phyloP scores from a whole-genome alignment of 2,329 filamentous ascomycete species.

The Penicillium verrucosum region DNA sequence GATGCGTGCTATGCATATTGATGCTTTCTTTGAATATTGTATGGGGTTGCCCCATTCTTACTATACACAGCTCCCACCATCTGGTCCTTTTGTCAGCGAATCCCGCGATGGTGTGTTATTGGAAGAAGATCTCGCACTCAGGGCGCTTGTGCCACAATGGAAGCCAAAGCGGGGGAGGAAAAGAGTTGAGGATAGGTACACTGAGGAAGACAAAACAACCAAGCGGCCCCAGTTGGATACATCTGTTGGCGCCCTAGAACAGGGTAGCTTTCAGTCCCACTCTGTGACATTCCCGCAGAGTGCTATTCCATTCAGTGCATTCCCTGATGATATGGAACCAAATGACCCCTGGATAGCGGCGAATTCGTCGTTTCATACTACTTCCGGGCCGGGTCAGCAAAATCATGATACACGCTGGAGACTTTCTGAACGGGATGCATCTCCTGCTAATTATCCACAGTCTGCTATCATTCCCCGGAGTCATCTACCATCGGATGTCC shows the following conservation, averaged over 20 bases:
- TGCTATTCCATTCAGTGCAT: constrained; percentile 51
- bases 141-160: constrained; percentile 76
- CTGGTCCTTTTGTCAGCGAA: constrained; percentile 59
- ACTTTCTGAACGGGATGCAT: constrained; percentile 55
- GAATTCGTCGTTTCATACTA: constrained; percentile 44
- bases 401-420: constrained; percentile 44
- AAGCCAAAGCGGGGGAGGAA: constrained; percentile 60
- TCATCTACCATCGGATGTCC: constrained; percentile 32
- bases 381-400: constrained; percentile 25
- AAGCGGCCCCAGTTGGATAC: constrained; percentile 63
- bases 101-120: constrained; percentile 76
- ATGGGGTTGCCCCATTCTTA: constrained; percentile 75
- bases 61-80: constrained; percentile 70
- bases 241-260: constrained; percentile 47
- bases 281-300: constrained; percentile 51
- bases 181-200: constrained; percentile 60
- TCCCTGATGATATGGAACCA: constrained; percentile 54
- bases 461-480: constrained; percentile 68
- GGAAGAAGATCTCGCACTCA: constrained; percentile 84
- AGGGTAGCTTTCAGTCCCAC: constrained; percentile 39
- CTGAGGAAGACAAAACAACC: constrained; percentile 52
- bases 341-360: constrained; percentile 39
- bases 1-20: constrained; percentile 95
- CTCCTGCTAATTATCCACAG: constrained; percentile 69
- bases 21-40: constrained; percentile 91